phyloP scores from a whole-genome alignment of 2,329 filamentous ascomycete genomes.

The Talaromyces sp. region DNA sequence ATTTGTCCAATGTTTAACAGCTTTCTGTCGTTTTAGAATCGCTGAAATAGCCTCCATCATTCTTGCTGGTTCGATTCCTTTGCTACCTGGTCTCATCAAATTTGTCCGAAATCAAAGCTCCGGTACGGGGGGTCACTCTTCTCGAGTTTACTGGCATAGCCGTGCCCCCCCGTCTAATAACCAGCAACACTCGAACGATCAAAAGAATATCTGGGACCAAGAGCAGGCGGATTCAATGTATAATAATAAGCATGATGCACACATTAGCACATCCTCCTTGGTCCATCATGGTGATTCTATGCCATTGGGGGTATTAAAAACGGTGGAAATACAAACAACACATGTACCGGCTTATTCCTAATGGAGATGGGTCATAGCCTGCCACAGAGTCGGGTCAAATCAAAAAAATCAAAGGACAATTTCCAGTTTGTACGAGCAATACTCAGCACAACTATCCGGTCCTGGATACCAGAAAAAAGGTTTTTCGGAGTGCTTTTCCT shows the following conservation, averaged over 20 bases:
- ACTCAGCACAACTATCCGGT: too few species aligned
- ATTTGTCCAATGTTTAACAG: background rate
- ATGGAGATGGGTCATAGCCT: too few species aligned
- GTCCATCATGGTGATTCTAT: slow-evolving; percentile 17
- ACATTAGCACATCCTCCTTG: background rate
- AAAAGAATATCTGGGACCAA: background rate
- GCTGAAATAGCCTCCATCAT: slow-evolving; percentile 3
- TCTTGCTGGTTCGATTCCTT: slow-evolving; percentile 5
- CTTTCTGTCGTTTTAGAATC: background rate
- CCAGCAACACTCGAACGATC: background rate
- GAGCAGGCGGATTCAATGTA: background rate
- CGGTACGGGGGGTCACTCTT: background rate
- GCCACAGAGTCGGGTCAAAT: too few species aligned
- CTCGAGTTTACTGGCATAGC: background rate
- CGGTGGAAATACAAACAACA: slow-evolving; percentile 24
- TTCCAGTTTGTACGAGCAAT: too few species aligned
- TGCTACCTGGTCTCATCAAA: slow-evolving; percentile 6
- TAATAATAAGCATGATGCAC: background rate
- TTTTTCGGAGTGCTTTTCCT: too few species aligned
- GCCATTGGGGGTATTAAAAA: slow-evolving; percentile 35
- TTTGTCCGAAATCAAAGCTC: background rate
- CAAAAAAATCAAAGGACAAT: too few species aligned
- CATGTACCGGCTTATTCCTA: slow-evolving; percentile 16
- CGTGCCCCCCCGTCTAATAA: background rate
- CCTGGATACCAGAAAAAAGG: too few species aligned